Evolutionary conservation across 2,329 filamentous ascomycete genomes (phyloP).

Genomic region (Aspergillus felis): DNA sequence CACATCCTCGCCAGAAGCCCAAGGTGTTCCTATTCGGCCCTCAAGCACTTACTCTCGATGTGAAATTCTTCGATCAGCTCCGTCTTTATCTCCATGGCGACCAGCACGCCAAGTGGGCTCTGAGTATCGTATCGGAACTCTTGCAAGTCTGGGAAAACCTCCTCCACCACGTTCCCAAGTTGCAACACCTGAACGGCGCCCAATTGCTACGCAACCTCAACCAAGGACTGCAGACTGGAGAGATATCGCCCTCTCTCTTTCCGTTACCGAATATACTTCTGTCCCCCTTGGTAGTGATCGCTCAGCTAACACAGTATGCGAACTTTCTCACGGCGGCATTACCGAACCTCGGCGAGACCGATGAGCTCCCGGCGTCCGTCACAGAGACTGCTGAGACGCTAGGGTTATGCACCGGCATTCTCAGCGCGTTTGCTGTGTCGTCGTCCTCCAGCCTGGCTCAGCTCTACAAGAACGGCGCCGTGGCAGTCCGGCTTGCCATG

Average conservation of each 20-base stretch:
- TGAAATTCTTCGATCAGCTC: background rate
- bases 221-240: background rate
- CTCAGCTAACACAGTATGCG: constrained; percentile 36
- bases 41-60: background rate
- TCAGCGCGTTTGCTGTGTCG: constrained; percentile 38
- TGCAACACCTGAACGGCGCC: background rate
- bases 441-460: constrained; percentile 22
- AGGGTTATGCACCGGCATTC: constrained; percentile 41
- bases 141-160: background rate
- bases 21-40: constrained; percentile 5
- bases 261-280: constrained; percentile 30
- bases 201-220: background rate
- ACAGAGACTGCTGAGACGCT: constrained; percentile 18
- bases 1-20: background rate
- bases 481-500: constrained; percentile 38
- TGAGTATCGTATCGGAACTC: background rate
- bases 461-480: constrained; percentile 34
- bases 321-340: background rate
- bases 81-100: background rate
- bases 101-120: background rate
- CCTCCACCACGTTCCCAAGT: background rate
- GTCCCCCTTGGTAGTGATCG: constrained; percentile 36
- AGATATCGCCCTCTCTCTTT: background rate
- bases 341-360: background rate
- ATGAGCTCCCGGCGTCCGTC: background rate